These are phyloP conservation scores for Melampsora abietis-canadensis DNA, from an alignment of 1,284 basidiomycete genomes.

Conservation along the genomic window DNA sequence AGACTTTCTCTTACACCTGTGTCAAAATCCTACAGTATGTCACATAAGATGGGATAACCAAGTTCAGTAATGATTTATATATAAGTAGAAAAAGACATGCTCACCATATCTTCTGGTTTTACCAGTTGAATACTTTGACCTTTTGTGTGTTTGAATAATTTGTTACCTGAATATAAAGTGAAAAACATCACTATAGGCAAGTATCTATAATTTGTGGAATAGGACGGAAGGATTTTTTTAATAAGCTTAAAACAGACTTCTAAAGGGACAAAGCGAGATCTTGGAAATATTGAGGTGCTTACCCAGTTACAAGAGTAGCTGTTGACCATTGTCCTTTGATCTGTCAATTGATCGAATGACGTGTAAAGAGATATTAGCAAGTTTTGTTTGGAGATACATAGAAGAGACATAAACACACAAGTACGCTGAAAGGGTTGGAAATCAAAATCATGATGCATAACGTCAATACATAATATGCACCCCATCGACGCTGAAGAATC, in stretches of 20 bases:
- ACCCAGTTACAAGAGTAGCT: conserved; percentile 1
- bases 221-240: not conserved
- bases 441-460: not conserved
- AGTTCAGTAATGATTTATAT: no score
- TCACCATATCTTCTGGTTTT: not conserved
- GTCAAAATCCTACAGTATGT: no score
- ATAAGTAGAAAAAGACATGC: not conserved
- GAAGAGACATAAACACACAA: not conserved
- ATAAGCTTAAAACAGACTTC: no score
- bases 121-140: not conserved
- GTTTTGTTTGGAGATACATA: not conserved
- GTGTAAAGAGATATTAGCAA: not conserved
- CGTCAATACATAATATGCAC: not conserved
- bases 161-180: not conserved
- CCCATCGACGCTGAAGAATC: not conserved
- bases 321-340: conserved; percentile 11
- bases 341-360: not conserved
- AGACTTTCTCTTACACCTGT: no score
- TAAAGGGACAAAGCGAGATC: not conserved
- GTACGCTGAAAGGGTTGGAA: not conserved
- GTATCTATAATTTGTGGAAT: not conserved
- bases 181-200: not conserved
- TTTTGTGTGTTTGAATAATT: not conserved
- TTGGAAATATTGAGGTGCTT: not conserved
- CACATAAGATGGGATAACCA: no score